Evolutionary conservation across 352 stramenopile species (phyloP), one percentile per base, ranked within the genome.

Genomic region (Blastocystis sp.): DNA sequence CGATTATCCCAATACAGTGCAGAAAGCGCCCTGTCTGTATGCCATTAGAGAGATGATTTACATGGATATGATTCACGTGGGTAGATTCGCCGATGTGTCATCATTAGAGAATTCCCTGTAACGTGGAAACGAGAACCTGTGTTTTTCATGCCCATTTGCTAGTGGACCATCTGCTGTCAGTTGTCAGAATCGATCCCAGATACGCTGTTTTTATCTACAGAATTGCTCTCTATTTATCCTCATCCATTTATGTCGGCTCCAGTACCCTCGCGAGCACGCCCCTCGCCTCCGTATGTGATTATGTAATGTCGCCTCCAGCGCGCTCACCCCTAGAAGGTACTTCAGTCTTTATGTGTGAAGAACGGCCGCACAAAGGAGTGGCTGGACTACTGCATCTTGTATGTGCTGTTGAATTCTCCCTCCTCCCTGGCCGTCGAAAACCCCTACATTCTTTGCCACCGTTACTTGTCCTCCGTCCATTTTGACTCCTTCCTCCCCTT

Each of bases 401-500:
- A 52, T 48, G 53, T 56, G 28, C 3, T 76, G 3, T 17, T 56
- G 14, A n/a, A 28, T 56, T 17, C 38, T n/a, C 14, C 28, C 19
- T 9, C 66, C n/a, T 40, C 21, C 9, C 41, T 76, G 10, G 5
- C 40, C 28, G 41, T 40, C 52, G 66, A 76, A 38, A 38, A 17
- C 52, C 66, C 66, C 38, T 48, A 76, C 23, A 28, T 45, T 60
- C 41, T 76, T 2, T 56, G 66, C 19, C 52, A 76, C 48, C 66
- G 40, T 5, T 48, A 59, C 10, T 38, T 76, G 2, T 2, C 41
- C 9, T 45, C 41, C 5, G 52, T 76, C 28, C 41, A 76, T 11
- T 76, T 76, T 76, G 66, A 76, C 7, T 76, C 9, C 21, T 76
- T 76, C 53, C 28, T 38, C 48, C 38, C 66, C n/a, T 76, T 59